Evolutionary conservation across 2,329 filamentous ascomycete species (phyloP).

Genomic region (Diplodia scrobiculata): DNA sequence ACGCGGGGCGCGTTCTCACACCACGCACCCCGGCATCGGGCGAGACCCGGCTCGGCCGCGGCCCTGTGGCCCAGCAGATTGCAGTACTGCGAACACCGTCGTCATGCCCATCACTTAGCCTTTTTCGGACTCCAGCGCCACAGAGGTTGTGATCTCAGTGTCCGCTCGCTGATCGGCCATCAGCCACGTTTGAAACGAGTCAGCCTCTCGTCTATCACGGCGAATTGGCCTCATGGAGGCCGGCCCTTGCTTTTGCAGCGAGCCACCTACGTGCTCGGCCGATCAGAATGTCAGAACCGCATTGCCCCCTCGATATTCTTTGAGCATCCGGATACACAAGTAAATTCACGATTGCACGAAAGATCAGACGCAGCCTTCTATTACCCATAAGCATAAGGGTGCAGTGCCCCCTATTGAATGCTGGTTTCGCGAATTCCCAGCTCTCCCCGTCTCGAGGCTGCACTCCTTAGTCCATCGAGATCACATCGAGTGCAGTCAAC

Average conservation of each 20-base stretch:
- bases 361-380: too few relatives aligned
- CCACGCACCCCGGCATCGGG: slow-evolving; percentile 3
- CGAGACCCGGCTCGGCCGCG: not conserved
- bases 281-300: not conserved
- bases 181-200: slow-evolving; percentile 17
- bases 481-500: not conserved
- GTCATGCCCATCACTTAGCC: slow-evolving; percentile 17
- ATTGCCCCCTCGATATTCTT: not conserved
- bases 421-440: too few relatives aligned
- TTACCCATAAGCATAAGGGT: too few relatives aligned
- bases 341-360: too few relatives aligned
- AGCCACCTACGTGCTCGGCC: not conserved
- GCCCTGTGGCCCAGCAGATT: not conserved
- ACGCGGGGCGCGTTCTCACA: not conserved
- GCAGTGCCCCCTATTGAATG: too few relatives aligned
- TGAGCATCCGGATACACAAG: too few relatives aligned
- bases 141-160: slow-evolving; percentile 1
- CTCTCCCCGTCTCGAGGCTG: not conserved
- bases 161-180: not conserved
- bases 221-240: slow-evolving; percentile 6
- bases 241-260: not conserved
- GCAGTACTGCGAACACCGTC: slow-evolving; percentile 13
- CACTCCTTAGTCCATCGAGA: not conserved
- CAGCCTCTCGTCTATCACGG: slow-evolving; percentile 11
- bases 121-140: slow-evolving; percentile 4